Conservation (phyloP, 2,329 filamentous ascomycete genomes). For the Macrophomina tecta region DNA sequence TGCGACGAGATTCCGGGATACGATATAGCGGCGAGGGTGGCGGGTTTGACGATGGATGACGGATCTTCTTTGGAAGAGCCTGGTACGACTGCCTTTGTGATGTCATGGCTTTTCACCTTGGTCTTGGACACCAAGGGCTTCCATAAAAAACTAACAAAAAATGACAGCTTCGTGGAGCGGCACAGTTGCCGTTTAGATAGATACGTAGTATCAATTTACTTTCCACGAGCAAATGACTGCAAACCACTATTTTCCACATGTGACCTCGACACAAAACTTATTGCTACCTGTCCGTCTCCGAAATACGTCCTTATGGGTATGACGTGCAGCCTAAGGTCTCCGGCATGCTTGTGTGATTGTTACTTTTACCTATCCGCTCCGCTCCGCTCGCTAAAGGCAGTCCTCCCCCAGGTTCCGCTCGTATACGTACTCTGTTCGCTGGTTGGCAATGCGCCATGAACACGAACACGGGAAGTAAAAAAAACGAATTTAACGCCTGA, state of each 20-base stretch:
- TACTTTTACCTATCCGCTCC: neutral
- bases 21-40: slow-evolving; percentile 9
- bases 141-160: slow-evolving; percentile 3
- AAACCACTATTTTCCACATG: too few relatives aligned
- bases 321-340: too few relatives aligned
- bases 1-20: slow-evolving; percentile 24
- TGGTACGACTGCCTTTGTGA: slow-evolving; percentile 26
- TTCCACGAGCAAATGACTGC: slow-evolving; percentile 1
- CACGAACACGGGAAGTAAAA: neutral
- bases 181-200: neutral
- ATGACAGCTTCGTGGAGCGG: slow-evolving; percentile 14
- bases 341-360: too few relatives aligned
- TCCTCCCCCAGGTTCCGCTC: neutral
- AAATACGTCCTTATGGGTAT: too few relatives aligned
- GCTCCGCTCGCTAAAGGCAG: slow-evolving; percentile 15
- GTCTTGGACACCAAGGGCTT: neutral
- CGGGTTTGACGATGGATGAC: slow-evolving; percentile 26
- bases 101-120: slow-evolving; percentile 23
- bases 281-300: too few relatives aligned
- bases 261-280: too few relatives aligned
- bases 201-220: slow-evolving; percentile 23
- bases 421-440: slow-evolving; percentile 1
- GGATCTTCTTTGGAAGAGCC: slow-evolving; percentile 20
- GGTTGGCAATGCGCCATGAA: neutral
- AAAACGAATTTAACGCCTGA: too few relatives aligned